Base-by-base conservation (phyloP, 208 protist species). In the Acanthamoeba triangularis region DNA sequence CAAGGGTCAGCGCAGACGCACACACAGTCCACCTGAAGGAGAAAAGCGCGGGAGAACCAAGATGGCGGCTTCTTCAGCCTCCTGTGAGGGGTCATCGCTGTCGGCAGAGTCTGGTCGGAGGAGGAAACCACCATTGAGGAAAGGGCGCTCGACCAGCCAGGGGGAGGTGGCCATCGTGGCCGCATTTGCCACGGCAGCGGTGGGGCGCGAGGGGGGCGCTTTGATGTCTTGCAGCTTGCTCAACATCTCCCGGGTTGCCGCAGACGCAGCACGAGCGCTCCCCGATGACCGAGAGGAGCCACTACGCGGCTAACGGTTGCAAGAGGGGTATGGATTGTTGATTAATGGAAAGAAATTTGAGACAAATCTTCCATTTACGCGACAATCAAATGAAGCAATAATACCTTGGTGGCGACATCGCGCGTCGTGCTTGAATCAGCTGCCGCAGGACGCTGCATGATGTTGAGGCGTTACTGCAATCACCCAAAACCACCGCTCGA, bases 201-300 rank as follows among this genome's bases (percentile, higher is more conserved):
- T 76, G 30, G 69, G 2, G 14, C 69, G 74, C 30, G 74, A 44
- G 23, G 74, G 44, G 11, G 74, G 74, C 37, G 74, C 74, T 30
- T 44, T 52, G 74, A 82, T 82, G 74, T 82, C 41, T 37, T 82
- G 74, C 74, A 82, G 23, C 37, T 82, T 82, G 41, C 74, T 44
- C 33, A 82, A 28, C 74, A 82, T 35, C 44, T 82, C 74, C 41
- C 74, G 74, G 4, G 74, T 54, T 2, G 74, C 33, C 8, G 41
- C 74, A 52, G 33, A 30, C 8, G 65, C 65, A n/a, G 30, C 65
- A 13, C 65, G 65, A 37, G 65, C 10, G 10, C 65, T 72, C 30
- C n/a, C 65, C n/a, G 65, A 72, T 37, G 65, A 72, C 35, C 65
- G 65, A 72, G 65, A 72, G 30, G 65, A 72, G 30, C 65, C 65